Evolutionary conservation across 2,329 filamentous ascomycete species (phyloP).

Genomic region (Thermothelomyces thermophilus): DNA sequence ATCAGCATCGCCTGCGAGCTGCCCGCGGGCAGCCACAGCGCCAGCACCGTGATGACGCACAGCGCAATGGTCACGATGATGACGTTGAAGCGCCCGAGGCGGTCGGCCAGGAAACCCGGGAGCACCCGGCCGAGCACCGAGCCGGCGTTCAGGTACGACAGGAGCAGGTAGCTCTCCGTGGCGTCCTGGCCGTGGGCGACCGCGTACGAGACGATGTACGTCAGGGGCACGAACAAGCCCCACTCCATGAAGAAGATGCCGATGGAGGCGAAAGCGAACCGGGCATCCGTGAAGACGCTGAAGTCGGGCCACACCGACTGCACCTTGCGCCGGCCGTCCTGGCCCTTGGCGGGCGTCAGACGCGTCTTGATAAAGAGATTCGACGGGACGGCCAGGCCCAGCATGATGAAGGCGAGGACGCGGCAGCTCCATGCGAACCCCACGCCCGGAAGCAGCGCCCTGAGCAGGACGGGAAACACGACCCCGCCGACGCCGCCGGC

Average conservation of each 20-base stretch:
- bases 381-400: slow-evolving; percentile 40
- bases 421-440: slow-evolving; percentile 46
- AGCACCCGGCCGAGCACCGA: slow-evolving; percentile 70
- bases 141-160: slow-evolving; percentile 76
- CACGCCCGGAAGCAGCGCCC: slow-evolving; percentile 38
- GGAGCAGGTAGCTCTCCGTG: slow-evolving; percentile 62
- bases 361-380: slow-evolving; percentile 47
- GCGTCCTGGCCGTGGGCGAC: slow-evolving; percentile 52
- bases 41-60: slow-evolving; percentile 50
- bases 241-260: slow-evolving; percentile 66
- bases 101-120: slow-evolving; percentile 70
- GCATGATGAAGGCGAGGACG: slow-evolving; percentile 44
- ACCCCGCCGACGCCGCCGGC: slow-evolving; percentile 66
- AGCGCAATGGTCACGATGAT: slow-evolving; percentile 61
- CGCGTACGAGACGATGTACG: slow-evolving; percentile 69
- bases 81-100: slow-evolving; percentile 72
- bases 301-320: slow-evolving; percentile 49
- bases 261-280: slow-evolving; percentile 53
- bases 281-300: slow-evolving; percentile 52
- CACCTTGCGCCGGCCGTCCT: slow-evolving; percentile 28
- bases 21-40: slow-evolving; percentile 63
- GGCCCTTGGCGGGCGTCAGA: slow-evolving; percentile 41
- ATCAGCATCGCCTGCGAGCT: slow-evolving; percentile 52
- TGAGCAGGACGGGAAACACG: slow-evolving; percentile 48
- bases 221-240: slow-evolving; percentile 66